Base-by-base conservation (phyloP, 2,329 filamentous ascomycete genomes). In the Didymella sp. region DNA sequence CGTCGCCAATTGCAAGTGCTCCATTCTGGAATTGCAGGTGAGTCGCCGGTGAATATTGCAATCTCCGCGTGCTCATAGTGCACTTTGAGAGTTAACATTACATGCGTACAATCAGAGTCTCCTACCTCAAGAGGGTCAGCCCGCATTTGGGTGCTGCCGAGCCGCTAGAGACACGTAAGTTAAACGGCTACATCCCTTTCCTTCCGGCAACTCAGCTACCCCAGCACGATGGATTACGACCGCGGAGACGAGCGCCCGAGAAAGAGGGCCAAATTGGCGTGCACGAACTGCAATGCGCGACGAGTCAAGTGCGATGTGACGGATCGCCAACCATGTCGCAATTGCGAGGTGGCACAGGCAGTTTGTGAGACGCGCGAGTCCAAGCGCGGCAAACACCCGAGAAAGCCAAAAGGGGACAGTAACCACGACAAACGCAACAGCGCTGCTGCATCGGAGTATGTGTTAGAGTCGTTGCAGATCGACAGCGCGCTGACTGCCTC, bases 291-390 rank as follows among this genome's bases (percentile, higher is more conserved):
- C 59, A 80, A 81, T 55, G 67, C 76, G n/a, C 76, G 78, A 28
- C 73, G 78, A 30, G 78, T 81, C 31, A 78, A 78, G 49, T 81
- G 79, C 59, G 76, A 81, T 69, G 79, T 80, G n/a, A 71, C 77
- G 12, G 77, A 80, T 40, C 68, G 65, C 52, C 78, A 73, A n/a
- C 78, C 78, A 6, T 81, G 78, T 58, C 66, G 70, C 33, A 80
- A 80, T 52, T 81, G 79, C 52, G 62, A 71, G 28, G 58, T 72
- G 4, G 71, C 71, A 46, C 73, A 74, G 45, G 66, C 75, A 2
- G 53, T 70, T 9, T 81, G 78, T 60, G 77, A 80, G 61, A 67
- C 79, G 43, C 74, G 78, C 22, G 66, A 77, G 27, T 80, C 78
- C 2, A 73, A 74, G 50, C 72, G 78, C 40, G 79, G 78, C 53